Base-by-base conservation (phyloP, 73 alveolate genomes). In the Strombidium stylifer region DNA sequence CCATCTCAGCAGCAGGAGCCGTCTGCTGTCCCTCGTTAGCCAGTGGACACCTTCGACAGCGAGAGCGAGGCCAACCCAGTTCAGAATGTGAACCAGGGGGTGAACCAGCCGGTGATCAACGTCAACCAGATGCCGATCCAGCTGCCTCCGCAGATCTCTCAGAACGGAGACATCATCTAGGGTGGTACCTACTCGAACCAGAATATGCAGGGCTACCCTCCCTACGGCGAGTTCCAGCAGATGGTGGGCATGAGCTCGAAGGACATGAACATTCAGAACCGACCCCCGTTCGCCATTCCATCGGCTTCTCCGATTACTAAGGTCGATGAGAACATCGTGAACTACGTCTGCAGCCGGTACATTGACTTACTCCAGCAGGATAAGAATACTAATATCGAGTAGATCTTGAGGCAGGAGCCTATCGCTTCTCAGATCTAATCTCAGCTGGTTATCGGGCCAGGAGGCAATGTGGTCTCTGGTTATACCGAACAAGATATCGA, bases 41-140 rank as follows among this genome's bases (percentile, higher is more conserved):
- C n/a, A n/a, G n/a, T n/a, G 32, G 74, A 60, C 1, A 60, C 74
- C 27, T 31, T 60, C 6, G 74, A 60, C 15, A 40, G 61, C 24
- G 74, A 60, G 35, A 60, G 74, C 42, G 74, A 60, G 37, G 61
- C 61, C 35, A 25, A n/a, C n/a, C n/a, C n/a, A n/a, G n/a, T n/a
- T n/a, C n/a, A n/a, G n/a, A n/a, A n/a, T n/a, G n/a, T n/a, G n/a
- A n/a, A n/a, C n/a, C n/a, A n/a, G n/a, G n/a, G n/a, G n/a, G n/a
- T n/a, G n/a, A n/a, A n/a, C n/a, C n/a, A n/a, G n/a, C n/a, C n/a
- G n/a, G n/a, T n/a, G n/a, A n/a, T n/a, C n/a, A n/a, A n/a, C n/a
- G n/a, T n/a, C n/a, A n/a, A n/a, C n/a, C n/a, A n/a, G n/a, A n/a
- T n/a, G n/a, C n/a, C n/a, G 8, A 35, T 35, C 12, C 15, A 35